A percentile compares a stretch with the other conserved stretches of the same genome.
Conservation (phyloP, 2,329 filamentous ascomycete genomes). For the Acrocalymma vagum region DNA sequence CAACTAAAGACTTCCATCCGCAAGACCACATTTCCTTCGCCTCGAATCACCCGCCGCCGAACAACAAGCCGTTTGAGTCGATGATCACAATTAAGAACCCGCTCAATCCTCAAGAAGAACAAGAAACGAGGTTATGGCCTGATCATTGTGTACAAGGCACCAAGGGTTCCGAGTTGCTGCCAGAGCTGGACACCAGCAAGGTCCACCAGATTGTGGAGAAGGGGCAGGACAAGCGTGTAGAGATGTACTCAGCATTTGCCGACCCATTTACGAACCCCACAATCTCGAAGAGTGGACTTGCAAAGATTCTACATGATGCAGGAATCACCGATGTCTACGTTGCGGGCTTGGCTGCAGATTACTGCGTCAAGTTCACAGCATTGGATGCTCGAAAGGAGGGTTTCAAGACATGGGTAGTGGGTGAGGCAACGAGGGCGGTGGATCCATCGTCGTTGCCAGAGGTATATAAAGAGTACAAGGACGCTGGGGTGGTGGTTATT, state of each 20-base stretch:
- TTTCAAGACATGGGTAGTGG: conserved; percentile 78
- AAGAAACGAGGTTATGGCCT: conserved; percentile 82
- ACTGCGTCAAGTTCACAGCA: conserved; percentile 85
- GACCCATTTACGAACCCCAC: conserved; percentile 75
- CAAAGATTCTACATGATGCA: conserved; percentile 62
- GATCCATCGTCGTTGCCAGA: conserved; percentile 66
- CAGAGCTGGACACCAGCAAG: conserved; percentile 69
- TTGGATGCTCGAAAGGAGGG: conserved; percentile 79
- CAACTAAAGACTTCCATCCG: conserved; percentile 95
- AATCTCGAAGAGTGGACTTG: conserved; percentile 70
- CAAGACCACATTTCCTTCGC: conserved; percentile 87
- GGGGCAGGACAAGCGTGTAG: conserved; percentile 75
- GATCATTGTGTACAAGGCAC: conserved; percentile 85
- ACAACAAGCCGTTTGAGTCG: conserved; percentile 74
- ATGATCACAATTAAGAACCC: conserved; percentile 73
- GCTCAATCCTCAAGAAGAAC: conserved; percentile 66
- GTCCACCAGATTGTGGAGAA: conserved; percentile 79
- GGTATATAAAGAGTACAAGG: conserved; percentile 63
- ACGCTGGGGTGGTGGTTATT: conserved; percentile 70
- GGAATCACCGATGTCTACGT: conserved; percentile 82
- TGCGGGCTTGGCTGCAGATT: conserved; percentile 87
- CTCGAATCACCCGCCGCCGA: conserved; percentile 71
- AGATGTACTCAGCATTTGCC: conserved; percentile 95
- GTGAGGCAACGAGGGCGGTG: conserved; percentile 81
- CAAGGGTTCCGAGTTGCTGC: conserved; percentile 74